Evolutionary conservation across 768 basidiomycete species (phyloP).

Genomic region (Kwoniella botswanensis): DNA sequence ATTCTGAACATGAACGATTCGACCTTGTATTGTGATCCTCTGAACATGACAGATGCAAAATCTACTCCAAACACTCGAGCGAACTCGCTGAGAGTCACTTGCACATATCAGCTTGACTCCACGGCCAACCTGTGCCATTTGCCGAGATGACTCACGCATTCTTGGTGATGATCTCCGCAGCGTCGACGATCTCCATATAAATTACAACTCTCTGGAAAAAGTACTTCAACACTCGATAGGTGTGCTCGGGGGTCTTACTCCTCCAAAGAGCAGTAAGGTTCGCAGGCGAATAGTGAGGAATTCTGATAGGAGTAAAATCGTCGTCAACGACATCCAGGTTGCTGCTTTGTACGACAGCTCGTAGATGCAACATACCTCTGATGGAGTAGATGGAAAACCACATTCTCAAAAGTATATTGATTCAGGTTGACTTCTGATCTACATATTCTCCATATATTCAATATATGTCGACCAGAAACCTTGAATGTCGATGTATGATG

Average conservation of each 20-base stretch:
- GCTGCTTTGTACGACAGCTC: no score
- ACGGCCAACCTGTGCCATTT: not conserved
- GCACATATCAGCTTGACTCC: not conserved
- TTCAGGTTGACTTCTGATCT: conserved; percentile 77
- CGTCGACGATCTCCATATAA: conserved; percentile 79
- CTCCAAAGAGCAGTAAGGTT: conserved; percentile 74
- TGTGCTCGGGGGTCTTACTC: conserved; percentile 67
- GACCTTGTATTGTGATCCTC: conserved; percentile 98
- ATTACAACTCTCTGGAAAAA: conserved; percentile 69
- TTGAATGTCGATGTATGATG: conserved; percentile 80
- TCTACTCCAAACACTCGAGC: conserved; percentile 97
- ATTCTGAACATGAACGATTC: conserved; percentile 99
- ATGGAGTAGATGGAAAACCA: conserved; percentile 77
- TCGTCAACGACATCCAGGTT: not conserved
- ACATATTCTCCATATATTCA: conserved; percentile 93
- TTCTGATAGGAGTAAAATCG: conserved; percentile 60
- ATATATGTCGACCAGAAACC: conserved; percentile 82
- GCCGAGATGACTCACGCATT: conserved; percentile 70
- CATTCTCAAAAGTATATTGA: conserved; percentile 87
- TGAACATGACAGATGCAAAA: conserved; percentile 90
- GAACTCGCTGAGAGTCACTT: conserved; percentile 72
- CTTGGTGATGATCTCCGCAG: conserved; percentile 80
- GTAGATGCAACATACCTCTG: conserved; percentile 65
- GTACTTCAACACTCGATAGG: conserved; percentile 67
- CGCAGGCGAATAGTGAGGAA: conserved; percentile 72